phyloP scores from a whole-genome alignment of 768 basidiomycete species.

The Rhodotorula toruloides region DNA sequence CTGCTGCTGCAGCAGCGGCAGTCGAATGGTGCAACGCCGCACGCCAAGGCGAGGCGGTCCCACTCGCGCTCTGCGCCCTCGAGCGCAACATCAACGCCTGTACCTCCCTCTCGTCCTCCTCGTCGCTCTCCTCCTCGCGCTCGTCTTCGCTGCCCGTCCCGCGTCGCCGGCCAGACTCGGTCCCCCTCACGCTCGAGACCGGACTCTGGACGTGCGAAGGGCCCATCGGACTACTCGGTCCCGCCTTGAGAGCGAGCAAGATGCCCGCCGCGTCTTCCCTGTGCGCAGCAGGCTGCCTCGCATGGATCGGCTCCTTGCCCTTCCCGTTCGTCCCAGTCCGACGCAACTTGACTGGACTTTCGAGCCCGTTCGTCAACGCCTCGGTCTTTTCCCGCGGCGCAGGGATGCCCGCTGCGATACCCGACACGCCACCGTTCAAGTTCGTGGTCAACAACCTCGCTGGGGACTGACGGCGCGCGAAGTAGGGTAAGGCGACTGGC shows the following conservation, averaged over 20 bases:
- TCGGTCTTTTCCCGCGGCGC: neutral
- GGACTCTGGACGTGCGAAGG: constrained; percentile 18
- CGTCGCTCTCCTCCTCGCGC: constrained; percentile 1
- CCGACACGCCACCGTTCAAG: too few relatives aligned
- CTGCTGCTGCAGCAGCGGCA: neutral
- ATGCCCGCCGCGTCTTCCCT: constrained; percentile 30
- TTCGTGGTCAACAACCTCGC: neutral
- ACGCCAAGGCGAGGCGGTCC: neutral
- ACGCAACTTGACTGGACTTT: constrained; percentile 14
- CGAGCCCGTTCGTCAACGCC: neutral
- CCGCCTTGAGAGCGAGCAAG: constrained; percentile 27
- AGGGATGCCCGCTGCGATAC: constrained; percentile 1
- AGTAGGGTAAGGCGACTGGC: constrained; percentile 29
- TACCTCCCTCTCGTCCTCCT: neutral
- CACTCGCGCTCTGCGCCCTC: neutral
- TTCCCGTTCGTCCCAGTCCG: neutral
- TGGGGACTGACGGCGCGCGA: constrained; percentile 12
- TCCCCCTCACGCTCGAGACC: constrained; percentile 17
- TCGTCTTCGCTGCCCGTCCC: neutral
- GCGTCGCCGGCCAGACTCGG: neutral
- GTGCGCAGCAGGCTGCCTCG: too few relatives aligned
- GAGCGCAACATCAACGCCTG: neutral
- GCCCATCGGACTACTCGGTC: constrained; percentile 17
- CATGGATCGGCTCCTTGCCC: neutral
- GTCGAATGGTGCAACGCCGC: neutral